phyloP scores from a whole-genome alignment of 495 filamentous ascomycete species.

The Xylaria palmicola region DNA sequence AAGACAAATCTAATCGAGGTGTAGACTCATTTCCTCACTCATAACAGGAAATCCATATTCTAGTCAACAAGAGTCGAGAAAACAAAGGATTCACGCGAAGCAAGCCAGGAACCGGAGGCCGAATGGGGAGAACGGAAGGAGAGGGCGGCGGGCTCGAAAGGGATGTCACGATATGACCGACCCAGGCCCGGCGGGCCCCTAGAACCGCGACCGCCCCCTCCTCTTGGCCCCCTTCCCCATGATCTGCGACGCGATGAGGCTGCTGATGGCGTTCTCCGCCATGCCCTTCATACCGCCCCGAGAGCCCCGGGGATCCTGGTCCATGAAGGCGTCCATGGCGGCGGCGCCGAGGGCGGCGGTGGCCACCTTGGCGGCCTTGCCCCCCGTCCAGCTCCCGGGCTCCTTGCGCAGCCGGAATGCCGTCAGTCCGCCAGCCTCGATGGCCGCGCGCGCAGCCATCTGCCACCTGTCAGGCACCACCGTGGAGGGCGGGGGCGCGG shows the following conservation, averaged over 20 bases:
- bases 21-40: no score
- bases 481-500: conserved; percentile 8
- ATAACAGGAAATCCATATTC: no score
- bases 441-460: conserved; percentile 37
- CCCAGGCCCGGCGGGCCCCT: neutral
- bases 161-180: no score
- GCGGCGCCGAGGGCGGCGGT: conserved; percentile 45
- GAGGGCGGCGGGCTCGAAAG: no score
- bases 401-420: conserved; percentile 38
- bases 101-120: no score
- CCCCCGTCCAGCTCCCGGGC: conserved; percentile 40
- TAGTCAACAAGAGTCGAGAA: no score
- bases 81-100: no score
- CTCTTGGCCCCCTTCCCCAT: conserved; percentile 17
- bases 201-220: conserved; percentile 7
- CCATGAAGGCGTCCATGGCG: conserved; percentile 36
- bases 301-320: conserved; percentile 26
- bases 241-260: conserved; percentile 28
- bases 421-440: conserved; percentile 41
- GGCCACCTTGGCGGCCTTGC: conserved; percentile 40
- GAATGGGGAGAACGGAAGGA: neutral
- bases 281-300: conserved; percentile 25
- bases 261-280: conserved; percentile 30
- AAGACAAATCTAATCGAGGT: no score
- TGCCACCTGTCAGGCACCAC: conserved; percentile 25